Evolutionary conservation across 2,329 filamentous ascomycete species (phyloP).

Genomic region (Ilyonectria sp.): DNA sequence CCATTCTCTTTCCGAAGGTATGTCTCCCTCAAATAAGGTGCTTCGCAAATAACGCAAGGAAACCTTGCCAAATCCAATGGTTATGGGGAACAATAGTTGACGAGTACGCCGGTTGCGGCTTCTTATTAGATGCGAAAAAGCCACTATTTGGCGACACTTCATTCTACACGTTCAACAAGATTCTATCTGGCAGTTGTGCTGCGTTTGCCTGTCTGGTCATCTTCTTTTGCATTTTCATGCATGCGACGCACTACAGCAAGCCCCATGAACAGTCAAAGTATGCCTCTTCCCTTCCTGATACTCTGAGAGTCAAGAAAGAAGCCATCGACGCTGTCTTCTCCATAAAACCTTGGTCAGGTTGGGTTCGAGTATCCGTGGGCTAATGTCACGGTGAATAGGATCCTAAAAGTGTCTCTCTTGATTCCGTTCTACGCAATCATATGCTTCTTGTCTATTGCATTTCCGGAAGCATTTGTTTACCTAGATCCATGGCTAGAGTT

Average conservation of each 20-base stretch:
- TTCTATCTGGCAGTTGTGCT: constrained; percentile 39
- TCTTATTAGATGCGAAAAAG: constrained; percentile 31
- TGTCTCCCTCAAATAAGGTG: background rate
- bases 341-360: background rate
- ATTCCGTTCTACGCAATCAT: constrained; percentile 39
- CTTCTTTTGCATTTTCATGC: constrained; percentile 32
- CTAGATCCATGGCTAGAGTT: constrained; percentile 38
- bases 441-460: constrained; percentile 35
- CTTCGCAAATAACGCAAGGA: too few relatives aligned
- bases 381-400: background rate
- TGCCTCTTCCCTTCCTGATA: background rate
- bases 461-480: constrained; percentile 34
- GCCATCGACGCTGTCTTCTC: background rate
- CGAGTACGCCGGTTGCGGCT: too few relatives aligned
- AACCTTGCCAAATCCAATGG: too few relatives aligned
- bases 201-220: constrained; percentile 36
- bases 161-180: constrained; percentile 38
- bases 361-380: background rate
- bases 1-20: constrained; percentile 23
- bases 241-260: constrained; percentile 40
- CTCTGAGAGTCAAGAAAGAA: too few relatives aligned
- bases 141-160: constrained; percentile 23
- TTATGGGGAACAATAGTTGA: too few relatives aligned
- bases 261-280: constrained; percentile 44
- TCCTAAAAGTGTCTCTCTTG: constrained; percentile 36